Base-by-base conservation (phyloP, 1,284 basidiomycete species). In the Athelia sp. region DNA sequence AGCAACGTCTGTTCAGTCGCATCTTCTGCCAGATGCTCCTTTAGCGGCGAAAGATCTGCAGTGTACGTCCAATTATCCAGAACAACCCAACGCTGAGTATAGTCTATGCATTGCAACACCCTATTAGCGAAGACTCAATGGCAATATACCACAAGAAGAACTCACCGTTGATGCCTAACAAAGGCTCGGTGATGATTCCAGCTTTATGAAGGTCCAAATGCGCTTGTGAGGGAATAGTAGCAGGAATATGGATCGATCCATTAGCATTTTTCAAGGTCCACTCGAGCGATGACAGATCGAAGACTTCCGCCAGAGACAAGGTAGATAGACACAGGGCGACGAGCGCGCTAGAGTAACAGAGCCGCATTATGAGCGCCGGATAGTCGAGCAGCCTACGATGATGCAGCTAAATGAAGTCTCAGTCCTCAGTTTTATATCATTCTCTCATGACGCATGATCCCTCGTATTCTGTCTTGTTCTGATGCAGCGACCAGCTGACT, bases 21-120 rank as follows among this genome's bases (percentile, higher is more conserved):
- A 14, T 56, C 46, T 29, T 59, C 36, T 21, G 57, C 56, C 24
- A 62, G 14, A 15, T 48, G 48, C 49, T 61, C 49, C 3, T 65
- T 59, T 46, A 79, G 69, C 3, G 78, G 74, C 1, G 67, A 57
- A 29, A 84, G 56, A 52, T 78, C 75, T 1, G 81, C 79, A 0
- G 77, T 80, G 56, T 82, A 82, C 0, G 78, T 81, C 79, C 82
- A 83, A 46, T 76, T 76, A 50, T 84, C 80, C 38, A 76, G 65
- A 17, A 73, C 70, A 40, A 84, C 68, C 80, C 80, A 82, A 52
- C 82, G 68, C 55, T 78, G 67, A 1, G 73, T 75, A 52, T 76
- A 81, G 51, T 83, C 78, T 80, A 48, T 19, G 19, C 29, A 22
- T 13, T 45, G 42, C 29, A 14, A 44, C 17, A 31, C 34, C 15